These are phyloP conservation scores for Pyricularia grisea DNA, from an alignment of 2,329 filamentous ascomycete genomes.

Conservation along the genomic window DNA sequence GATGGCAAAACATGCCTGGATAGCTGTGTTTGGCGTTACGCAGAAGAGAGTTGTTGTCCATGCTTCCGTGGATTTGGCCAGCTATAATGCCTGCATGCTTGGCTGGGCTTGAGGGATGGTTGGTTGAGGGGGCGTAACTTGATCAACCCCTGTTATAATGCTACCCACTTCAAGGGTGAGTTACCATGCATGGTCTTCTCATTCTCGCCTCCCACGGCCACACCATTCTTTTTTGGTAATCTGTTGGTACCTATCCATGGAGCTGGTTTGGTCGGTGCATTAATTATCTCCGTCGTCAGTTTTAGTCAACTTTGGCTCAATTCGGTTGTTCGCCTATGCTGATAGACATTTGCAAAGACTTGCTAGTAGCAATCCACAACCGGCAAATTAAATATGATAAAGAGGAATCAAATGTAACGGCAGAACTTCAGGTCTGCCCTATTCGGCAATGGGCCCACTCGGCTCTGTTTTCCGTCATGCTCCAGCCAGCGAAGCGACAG, in stretches of 20 bases:
- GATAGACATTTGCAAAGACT: not conserved
- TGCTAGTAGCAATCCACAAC: not conserved
- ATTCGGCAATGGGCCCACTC: not conserved
- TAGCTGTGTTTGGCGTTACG: not conserved
- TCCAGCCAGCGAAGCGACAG: not conserved
- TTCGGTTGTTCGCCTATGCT: not conserved
- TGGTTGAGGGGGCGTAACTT: not conserved
- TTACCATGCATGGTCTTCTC: not conserved
- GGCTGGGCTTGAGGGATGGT: not conserved
- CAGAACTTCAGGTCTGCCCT: not conserved
- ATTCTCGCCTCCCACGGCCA: not conserved
- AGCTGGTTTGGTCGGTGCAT: not conserved
- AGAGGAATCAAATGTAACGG: not conserved
- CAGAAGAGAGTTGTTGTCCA: not conserved
- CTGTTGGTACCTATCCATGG: not conserved
- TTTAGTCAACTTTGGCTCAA: not conserved
- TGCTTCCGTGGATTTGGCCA: not conserved
- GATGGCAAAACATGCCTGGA: not conserved
- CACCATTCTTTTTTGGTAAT: not conserved
- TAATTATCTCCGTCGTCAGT: not conserved
- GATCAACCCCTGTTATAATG: not conserved
- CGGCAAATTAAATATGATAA: not conserved
- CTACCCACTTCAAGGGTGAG: not conserved
- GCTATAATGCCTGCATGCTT: not conserved
- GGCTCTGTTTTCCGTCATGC: not conserved